Evolutionary conservation across 345 rosid genomes (phyloP).

Genomic region (Populus euphratica): DNA sequence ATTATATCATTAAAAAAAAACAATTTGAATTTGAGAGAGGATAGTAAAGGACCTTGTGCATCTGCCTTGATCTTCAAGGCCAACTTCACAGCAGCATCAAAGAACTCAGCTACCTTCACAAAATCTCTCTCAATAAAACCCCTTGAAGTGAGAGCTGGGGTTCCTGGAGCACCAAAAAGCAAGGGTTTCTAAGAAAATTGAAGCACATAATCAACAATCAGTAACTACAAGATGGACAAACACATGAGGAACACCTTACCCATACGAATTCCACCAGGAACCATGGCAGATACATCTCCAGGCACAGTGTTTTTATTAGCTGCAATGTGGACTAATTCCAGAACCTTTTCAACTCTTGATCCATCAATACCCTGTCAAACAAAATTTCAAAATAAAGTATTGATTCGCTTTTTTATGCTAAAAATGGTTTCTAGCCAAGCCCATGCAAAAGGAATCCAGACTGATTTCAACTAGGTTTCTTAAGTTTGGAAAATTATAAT

Average conservation of each 20-base stretch:
- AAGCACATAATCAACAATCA: not conserved
- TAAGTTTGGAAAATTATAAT: not conserved
- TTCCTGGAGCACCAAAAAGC: slow-evolving; percentile 48
- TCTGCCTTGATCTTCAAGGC: slow-evolving; percentile 78
- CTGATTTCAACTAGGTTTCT: too few species aligned
- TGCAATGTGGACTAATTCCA: slow-evolving; percentile 86
- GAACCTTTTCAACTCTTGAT: slow-evolving; percentile 89
- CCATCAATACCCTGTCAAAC: slow-evolving; percentile 79
- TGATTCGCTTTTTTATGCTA: not conserved
- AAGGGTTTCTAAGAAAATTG: not conserved
- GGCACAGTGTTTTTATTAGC: slow-evolving; percentile 96
- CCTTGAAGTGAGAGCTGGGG: slow-evolving; percentile 96
- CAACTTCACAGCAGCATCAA: slow-evolving; percentile 75
- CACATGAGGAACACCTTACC: slow-evolving; percentile 41
- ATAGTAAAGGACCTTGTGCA: slow-evolving; percentile 45
- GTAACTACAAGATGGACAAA: slow-evolving; percentile 7
- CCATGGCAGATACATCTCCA: slow-evolving; percentile 98
- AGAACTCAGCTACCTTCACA: slow-evolving; percentile 81
- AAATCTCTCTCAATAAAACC: slow-evolving; percentile 90
- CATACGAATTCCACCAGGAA: slow-evolving; percentile 97
- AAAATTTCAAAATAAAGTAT: not conserved
- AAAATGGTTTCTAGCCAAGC: not conserved
- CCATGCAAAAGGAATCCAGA: too few species aligned
- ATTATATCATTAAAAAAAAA: not conserved
- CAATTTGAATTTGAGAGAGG: not conserved